Percentiles rank a stretch among this genome's conserved stretches.
phyloP scores from a whole-genome alignment of 2,329 filamentous ascomycete genomes.

The Chaetomium olivaceum region DNA sequence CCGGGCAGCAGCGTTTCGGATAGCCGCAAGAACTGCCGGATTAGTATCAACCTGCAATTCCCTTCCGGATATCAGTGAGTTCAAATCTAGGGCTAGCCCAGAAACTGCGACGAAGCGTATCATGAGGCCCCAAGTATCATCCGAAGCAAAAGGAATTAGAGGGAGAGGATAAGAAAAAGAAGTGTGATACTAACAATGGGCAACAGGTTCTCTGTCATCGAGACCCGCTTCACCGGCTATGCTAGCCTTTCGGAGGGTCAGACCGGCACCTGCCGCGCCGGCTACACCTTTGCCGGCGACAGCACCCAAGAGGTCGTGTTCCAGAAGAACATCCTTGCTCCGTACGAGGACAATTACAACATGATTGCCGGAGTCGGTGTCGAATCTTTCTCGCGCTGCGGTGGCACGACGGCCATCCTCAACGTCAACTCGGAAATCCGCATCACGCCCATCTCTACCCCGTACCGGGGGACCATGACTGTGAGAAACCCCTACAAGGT shows the following conservation, averaged over 20 bases:
- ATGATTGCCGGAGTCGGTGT: slow-evolving; percentile 34
- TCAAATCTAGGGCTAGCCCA: background rate
- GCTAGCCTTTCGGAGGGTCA: slow-evolving; percentile 33
- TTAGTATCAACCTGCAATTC: slow-evolving; percentile 35
- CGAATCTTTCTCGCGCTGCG: slow-evolving; percentile 33
- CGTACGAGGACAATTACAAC: slow-evolving; percentile 36
- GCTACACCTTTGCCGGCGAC: slow-evolving; percentile 35
- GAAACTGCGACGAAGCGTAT: background rate
- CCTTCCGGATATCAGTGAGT: slow-evolving; percentile 34
- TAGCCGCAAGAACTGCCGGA: slow-evolving; percentile 36
- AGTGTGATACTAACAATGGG: background rate
- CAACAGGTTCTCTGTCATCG: slow-evolving; percentile 33
- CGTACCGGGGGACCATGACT: slow-evolving; percentile 34
- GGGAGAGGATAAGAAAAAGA: background rate
- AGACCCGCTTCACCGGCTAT: slow-evolving; percentile 35
- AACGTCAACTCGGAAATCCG: slow-evolving; percentile 37
- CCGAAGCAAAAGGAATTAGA: background rate
- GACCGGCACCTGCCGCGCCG: slow-evolving; percentile 34
- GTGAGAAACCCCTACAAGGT: slow-evolving; percentile 29
- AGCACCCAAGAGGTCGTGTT: slow-evolving; percentile 34
- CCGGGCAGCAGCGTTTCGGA: slow-evolving; percentile 34
- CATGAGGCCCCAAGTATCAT: background rate
- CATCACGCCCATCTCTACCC: slow-evolving; percentile 33
- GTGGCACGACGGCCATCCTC: slow-evolving; percentile 33
- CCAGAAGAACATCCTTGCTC: slow-evolving; percentile 34